phyloP scores from a whole-genome alignment of 352 stramenopile genomes.

The Globisporangium cylindrosporum region DNA sequence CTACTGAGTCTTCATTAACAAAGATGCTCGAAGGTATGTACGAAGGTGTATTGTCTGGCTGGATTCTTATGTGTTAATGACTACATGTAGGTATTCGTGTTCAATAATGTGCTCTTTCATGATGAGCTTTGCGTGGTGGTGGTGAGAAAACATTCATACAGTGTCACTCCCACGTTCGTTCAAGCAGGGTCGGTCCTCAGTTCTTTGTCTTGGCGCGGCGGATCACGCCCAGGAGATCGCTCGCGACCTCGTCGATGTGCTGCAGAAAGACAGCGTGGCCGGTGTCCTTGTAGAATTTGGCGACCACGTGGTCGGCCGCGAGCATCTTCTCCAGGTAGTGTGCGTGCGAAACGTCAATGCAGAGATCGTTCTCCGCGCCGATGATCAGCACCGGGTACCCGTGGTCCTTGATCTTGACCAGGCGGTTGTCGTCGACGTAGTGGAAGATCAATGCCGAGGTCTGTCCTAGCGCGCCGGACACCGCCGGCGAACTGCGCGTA shows the following conservation, averaged over 20 bases:
- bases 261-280: neutral
- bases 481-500: neutral
- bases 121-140: too few species aligned
- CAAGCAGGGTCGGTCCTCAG: too few species aligned
- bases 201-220: neutral
- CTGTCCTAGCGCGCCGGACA: slow-evolving; percentile 23
- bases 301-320: neutral
- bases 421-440: slow-evolving; percentile 37
- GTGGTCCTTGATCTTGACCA: slow-evolving; percentile 12
- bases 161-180: too few species aligned
- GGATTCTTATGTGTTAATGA: too few species aligned
- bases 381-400: neutral
- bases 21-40: too few species aligned
- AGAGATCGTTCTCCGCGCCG: neutral
- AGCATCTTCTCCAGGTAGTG: neutral
- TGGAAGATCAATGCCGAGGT: slow-evolving; percentile 34
- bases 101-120: too few species aligned
- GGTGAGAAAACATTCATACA: too few species aligned
- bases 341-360: neutral
- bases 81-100: too few species aligned
- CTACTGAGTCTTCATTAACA: too few species aligned
- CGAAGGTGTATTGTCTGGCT: too few species aligned
- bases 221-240: neutral
- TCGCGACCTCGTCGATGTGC: neutral
- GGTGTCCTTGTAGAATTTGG: neutral